Base-by-base conservation (phyloP, 495 filamentous ascomycete genomes). In the Penicillium tannophilum region DNA sequence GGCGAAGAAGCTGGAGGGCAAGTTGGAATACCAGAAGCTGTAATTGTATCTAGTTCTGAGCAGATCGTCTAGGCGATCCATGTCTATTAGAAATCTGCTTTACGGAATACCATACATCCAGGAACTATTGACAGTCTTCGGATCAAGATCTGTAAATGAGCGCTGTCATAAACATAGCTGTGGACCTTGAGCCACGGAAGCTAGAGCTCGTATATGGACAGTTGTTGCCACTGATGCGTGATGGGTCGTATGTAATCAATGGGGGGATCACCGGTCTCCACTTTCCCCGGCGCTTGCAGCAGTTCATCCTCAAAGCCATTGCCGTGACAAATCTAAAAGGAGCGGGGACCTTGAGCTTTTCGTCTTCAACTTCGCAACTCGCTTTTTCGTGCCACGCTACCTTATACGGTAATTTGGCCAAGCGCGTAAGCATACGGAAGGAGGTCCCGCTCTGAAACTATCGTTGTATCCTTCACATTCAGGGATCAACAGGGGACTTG, bases 1-100 rank as follows among this genome's bases (percentile, higher is more conserved):
- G 75, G 82, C 91, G 35, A 99, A 99, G 90, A 99, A 99, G 76
- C 73, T 98, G 60, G 95, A 98, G 74, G 95, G 94, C 76, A 96
- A 96, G 79, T 81, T 96, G 50, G 94, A 98, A 72, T 98, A 98
- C 78, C 87, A 96, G 82, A 97, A 98, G 80, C 79, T 98, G 76
- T 98, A 88, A 78, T 69, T 61, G 62, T 66, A 66, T 66, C 56
- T 67, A 55, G 45, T 45, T 55, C 48, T 56, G 54, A 61, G 56
- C 35, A 45, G 28, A 17, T 56, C 23, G 35, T 42, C 47, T 52
- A 36, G 28, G 44, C 54, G 35, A 45, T 60, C 23, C 54, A 60
- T 58, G 49, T n/a, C 50, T 58, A 41, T 58, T 62, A 58, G 66
- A 64, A 58, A 54, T 54, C 28, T 54, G 42, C 50, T 46, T 59